Base-by-base conservation (phyloP, 805 yeast genomes). In the Cyberlindnera mycetangii region DNA sequence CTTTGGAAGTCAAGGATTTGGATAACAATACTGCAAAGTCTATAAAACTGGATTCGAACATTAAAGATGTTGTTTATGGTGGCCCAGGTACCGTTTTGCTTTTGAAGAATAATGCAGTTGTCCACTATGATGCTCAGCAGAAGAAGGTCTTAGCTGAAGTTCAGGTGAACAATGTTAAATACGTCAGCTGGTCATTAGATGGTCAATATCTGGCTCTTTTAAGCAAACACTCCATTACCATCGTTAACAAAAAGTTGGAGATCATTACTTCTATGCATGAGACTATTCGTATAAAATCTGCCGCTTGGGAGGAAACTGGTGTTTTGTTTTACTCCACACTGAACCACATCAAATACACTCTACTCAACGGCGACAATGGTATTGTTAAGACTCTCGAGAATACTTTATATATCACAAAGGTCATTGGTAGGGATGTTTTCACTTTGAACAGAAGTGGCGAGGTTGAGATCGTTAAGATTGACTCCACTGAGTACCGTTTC, bases 401-500 rank as follows among this genome's bases (percentile, higher is more conserved):
- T 60, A 90, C 98, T 11, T 68, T 90, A 54, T 93, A 93, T 66
- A 78, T 92, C 49, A 76, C 83, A 32, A 81, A 75, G 61, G 92
- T 85, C 34, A 63, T 74, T 45, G 90, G 88, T 27, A 75, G 77
- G 51, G 76, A 76, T 44, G 85, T 90, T 30, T 89, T 78, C 68
- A 85, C 96, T 54, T 76, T 93, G 61, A 85, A 79, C 65, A 83
- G 99, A 64, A 77, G 75, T 17, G 97, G 97, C 47, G 82, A 81
- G 58, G 90, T 89, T 44, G 90, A 88, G 62, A 76, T 78, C 35
- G 64, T 89, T 44, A 64, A 72, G 24, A 89, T 95, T 55, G 99
- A 93, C 64, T 97, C 98, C 32, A 92, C 98, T 27, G 99, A 93
- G 70, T 93, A 87, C 71, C 79, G 97, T 59, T 93, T 93, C 78